These are phyloP conservation scores for Yamadazyma diospyri DNA, from an alignment of 1,139 yeast genomes.

Conservation along the genomic window DNA sequence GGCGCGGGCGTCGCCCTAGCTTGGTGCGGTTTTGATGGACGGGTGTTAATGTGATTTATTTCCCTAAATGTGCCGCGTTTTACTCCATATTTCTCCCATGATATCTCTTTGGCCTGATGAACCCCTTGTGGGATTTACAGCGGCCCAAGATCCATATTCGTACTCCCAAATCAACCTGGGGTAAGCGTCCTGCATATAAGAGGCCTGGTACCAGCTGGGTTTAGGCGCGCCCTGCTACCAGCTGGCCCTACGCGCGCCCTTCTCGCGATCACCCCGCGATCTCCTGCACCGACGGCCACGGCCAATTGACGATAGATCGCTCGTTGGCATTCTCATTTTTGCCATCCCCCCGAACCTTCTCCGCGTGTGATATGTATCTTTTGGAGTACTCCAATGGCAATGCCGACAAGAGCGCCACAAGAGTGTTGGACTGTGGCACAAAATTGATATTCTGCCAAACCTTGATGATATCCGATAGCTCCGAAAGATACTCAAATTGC, in stretches of 20 bases:
- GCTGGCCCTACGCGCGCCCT: background rate
- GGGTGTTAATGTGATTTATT: no score
- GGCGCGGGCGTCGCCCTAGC: no score
- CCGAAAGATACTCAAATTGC: constrained; percentile 45
- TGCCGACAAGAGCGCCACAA: constrained; percentile 34
- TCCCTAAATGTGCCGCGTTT: no score
- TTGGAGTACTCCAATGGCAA: constrained; percentile 38
- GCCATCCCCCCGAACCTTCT: constrained; percentile 20
- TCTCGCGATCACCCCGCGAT: background rate
- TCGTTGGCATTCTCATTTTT: background rate
- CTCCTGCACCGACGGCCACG: constrained; percentile 21
- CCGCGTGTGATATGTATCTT: constrained; percentile 40
- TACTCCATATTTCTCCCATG: no score
- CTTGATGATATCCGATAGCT: constrained; percentile 48
- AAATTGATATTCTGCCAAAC: constrained; percentile 59
- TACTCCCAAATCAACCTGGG: no score
- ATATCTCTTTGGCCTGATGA: no score
- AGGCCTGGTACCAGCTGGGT: no score
- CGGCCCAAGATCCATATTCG: no score
- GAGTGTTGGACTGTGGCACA: constrained; percentile 38
- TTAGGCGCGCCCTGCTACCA: no score
- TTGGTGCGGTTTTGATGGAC: no score
- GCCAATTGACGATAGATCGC: constrained; percentile 16
- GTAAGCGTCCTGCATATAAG: no score
- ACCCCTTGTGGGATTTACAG: no score